These are phyloP conservation scores for Globisporangium canariense DNA, from an alignment of 352 stramenopile genomes.

Conservation along the genomic window DNA sequence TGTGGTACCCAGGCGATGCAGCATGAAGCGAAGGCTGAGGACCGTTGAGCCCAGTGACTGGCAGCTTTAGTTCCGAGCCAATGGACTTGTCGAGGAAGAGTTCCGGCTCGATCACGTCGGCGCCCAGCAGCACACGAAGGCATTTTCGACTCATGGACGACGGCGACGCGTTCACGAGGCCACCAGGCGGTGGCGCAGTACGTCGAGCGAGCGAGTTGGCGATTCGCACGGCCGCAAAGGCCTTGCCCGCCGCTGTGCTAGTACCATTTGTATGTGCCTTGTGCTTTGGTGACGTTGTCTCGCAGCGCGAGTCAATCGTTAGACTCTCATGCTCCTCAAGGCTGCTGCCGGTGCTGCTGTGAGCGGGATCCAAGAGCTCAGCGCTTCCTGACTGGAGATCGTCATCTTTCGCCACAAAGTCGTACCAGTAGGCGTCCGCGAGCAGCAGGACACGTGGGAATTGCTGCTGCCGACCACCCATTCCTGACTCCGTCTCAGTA, in stretches of 20 bases:
- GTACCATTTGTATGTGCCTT: background rate
- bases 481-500: background rate
- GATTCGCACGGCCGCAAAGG: conserved; percentile 61
- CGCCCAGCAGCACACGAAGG: conserved; percentile 53
- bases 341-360: conserved; percentile 2
- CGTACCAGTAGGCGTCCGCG: conserved; percentile 62
- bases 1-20: conserved; percentile 28
- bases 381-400: background rate
- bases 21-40: background rate
- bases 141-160: conserved; percentile 40
- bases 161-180: conserved; percentile 6
- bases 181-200: background rate
- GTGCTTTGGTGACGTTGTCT: conserved; percentile 9
- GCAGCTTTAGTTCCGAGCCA: background rate
- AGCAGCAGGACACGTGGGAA: conserved; percentile 41
- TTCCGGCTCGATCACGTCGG: conserved; percentile 59
- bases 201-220: conserved; percentile 54
- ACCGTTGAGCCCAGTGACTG: background rate
- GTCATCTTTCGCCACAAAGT: conserved; percentile 13
- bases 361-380: background rate
- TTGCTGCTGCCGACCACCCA: background rate
- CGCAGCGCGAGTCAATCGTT: conserved; percentile 8
- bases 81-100: conserved; percentile 53
- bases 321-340: background rate
- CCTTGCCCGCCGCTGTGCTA: conserved; percentile 50